Conservation (phyloP, 371 early-diverging fungal genomes). For the Mortierella sp. region DNA sequence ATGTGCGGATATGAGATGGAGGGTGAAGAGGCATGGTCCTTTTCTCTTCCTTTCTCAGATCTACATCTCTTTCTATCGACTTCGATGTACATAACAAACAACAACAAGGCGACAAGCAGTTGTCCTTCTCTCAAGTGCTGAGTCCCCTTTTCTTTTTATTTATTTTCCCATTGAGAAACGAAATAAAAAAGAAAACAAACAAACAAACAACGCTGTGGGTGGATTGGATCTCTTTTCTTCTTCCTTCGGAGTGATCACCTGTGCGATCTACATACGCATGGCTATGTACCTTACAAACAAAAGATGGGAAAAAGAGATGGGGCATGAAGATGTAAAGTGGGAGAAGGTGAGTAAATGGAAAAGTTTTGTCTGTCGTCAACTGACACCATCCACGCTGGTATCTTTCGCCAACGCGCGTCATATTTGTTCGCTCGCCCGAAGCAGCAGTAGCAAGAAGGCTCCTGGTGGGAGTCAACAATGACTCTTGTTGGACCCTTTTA, state of each 20-base stretch:
- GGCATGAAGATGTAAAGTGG: not conserved
- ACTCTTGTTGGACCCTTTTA: no score
- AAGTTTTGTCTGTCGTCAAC: not conserved
- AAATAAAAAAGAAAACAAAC: not conserved
- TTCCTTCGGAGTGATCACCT: not conserved
- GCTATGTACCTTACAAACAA: not conserved
- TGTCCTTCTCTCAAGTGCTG: constrained; percentile 24
- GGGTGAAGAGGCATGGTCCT: not conserved
- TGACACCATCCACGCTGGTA: not conserved
- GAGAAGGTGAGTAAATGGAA: not conserved
- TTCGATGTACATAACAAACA: constrained; percentile 14
- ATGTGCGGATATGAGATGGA: not conserved
- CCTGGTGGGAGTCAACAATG: no score
- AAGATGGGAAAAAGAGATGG: constrained; percentile 1
- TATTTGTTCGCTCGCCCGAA: not conserved
- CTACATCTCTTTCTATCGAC: constrained; percentile 7
- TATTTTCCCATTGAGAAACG: not conserved
- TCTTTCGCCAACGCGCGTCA: not conserved
- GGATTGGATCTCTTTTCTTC: not conserved
- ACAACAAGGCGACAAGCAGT: constrained; percentile 4
- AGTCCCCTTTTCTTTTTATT: not conserved
- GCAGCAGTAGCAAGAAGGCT: no score
- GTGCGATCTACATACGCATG: not conserved
- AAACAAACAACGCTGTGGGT: not conserved
- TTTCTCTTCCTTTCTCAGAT: not conserved